Evolutionary conservation across 140 eudicot genomes (phyloP).

Genomic region (Oenanthe javanica): DNA sequence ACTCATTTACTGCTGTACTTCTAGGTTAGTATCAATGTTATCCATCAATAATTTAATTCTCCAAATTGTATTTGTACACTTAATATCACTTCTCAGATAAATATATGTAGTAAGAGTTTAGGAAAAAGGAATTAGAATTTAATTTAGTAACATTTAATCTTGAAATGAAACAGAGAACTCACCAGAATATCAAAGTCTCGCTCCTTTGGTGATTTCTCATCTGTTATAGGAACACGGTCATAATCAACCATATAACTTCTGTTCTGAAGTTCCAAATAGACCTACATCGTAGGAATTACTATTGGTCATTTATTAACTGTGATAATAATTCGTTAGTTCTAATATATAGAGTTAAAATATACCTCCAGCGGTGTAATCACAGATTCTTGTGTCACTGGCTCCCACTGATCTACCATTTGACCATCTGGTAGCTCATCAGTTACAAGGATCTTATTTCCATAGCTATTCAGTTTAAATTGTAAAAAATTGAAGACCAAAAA

Average conservation of each 20-base stretch:
- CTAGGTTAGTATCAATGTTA: background rate
- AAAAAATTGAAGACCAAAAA: slow-evolving; percentile 1
- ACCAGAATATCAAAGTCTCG: slow-evolving; percentile 92
- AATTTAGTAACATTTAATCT: background rate
- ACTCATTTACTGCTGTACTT: background rate
- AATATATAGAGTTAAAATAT: slow-evolving; percentile 11
- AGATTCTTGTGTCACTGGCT: slow-evolving; percentile 76
- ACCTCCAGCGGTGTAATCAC: slow-evolving; percentile 94
- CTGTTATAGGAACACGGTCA: slow-evolving; percentile 92
- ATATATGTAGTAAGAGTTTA: background rate
- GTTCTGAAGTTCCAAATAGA: slow-evolving; percentile 68
- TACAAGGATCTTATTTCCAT: slow-evolving; percentile 94
- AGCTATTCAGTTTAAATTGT: slow-evolving; percentile 41
- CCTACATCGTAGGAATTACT: slow-evolving; percentile 37
- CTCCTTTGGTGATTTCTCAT: slow-evolving; percentile 94
- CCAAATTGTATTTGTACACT: background rate
- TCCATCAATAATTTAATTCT: background rate
- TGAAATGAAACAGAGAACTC: slow-evolving; percentile 19
- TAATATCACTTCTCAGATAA: background rate
- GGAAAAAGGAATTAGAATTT: background rate
- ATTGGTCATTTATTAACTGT: background rate
- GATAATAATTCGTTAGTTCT: background rate
- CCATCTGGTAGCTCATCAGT: slow-evolving; percentile 99
- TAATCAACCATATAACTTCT: slow-evolving; percentile 65
- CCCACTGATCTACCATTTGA: slow-evolving; percentile 99